phyloP scores from a whole-genome alignment of 768 basidiomycete species.

The Mycena sanguinolenta region DNA sequence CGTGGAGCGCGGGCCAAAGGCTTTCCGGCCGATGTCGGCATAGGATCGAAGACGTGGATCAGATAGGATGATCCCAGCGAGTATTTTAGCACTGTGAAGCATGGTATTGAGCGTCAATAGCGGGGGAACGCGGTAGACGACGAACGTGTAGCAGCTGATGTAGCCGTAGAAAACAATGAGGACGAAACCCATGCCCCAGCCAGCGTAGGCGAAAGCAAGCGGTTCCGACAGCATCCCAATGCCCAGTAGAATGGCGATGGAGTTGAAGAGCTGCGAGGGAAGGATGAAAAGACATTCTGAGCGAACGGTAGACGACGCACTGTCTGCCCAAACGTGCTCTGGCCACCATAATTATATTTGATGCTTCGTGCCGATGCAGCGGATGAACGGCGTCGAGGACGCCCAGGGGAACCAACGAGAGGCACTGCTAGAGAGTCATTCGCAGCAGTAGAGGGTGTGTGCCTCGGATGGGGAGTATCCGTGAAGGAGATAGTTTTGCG shows the following conservation, averaged over 20 bases:
- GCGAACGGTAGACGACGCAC: slow-evolving; percentile 51
- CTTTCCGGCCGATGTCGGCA: slow-evolving; percentile 91
- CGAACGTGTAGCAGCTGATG: slow-evolving; percentile 88
- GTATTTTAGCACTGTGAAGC: slow-evolving; percentile 81
- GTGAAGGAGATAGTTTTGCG: slow-evolving; percentile 38
- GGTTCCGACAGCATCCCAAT: slow-evolving; percentile 94
- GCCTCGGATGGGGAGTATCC: slow-evolving; percentile 28
- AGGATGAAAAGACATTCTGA: slow-evolving; percentile 11
- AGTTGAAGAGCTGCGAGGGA: slow-evolving; percentile 80
- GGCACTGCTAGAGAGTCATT: slow-evolving; percentile 30
- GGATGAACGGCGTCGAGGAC: slow-evolving; percentile 49
- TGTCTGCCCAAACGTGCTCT: slow-evolving; percentile 82
- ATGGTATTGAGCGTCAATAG: background rate
- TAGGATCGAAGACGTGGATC: slow-evolving; percentile 86
- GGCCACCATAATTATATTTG: slow-evolving; percentile 56
- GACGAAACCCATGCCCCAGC: slow-evolving; percentile 87
- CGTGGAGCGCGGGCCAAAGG: slow-evolving; percentile 84
- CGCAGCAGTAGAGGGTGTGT: slow-evolving; percentile 6
- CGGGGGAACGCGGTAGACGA: background rate
- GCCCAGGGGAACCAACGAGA: background rate
- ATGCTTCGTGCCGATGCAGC: slow-evolving; percentile 38
- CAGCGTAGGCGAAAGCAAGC: slow-evolving; percentile 91
- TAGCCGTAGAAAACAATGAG: slow-evolving; percentile 84
- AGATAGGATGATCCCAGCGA: slow-evolving; percentile 80
- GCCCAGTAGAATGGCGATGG: slow-evolving; percentile 89